Evolutionary conservation across 2,329 filamentous ascomycete genomes (phyloP).

Genomic region (Lasiodiplodia citricola): DNA sequence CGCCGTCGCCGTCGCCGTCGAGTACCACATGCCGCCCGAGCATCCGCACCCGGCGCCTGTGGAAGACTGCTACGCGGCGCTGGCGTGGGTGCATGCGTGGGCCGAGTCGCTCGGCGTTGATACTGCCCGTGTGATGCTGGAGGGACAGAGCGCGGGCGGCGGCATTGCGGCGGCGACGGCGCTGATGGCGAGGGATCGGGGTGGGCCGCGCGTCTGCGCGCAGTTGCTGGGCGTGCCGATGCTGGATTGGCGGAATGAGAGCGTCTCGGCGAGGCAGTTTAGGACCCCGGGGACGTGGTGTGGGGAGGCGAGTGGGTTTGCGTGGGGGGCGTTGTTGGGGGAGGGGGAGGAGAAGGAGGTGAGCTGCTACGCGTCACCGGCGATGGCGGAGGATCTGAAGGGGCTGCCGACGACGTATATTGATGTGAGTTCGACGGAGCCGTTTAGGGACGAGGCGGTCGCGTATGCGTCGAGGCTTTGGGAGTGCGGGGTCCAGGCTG

Average conservation of each 20-base stretch:
- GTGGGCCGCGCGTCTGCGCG: background rate
- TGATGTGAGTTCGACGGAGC: background rate
- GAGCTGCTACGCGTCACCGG: background rate
- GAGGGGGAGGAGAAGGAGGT: background rate
- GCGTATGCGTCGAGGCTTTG: background rate
- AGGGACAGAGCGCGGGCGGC: background rate
- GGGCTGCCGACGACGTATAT: background rate
- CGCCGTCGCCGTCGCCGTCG: background rate
- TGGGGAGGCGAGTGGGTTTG: background rate
- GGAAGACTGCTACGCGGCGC: background rate
- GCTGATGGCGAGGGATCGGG: background rate
- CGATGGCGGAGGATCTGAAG: background rate
- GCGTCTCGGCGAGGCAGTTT: background rate
- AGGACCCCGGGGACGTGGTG: background rate
- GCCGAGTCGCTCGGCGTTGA: background rate
- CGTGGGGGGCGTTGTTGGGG: background rate
- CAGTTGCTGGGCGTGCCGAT: background rate
- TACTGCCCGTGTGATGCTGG: background rate
- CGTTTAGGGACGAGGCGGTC: background rate
- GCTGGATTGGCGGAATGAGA: background rate
- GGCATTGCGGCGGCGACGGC: background rate
- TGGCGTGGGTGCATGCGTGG: background rate
- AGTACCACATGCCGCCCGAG: background rate
- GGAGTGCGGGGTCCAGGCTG: background rate
- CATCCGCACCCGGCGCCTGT: background rate